Conservation (phyloP, 805 yeast genomes). For the Zygotorulaspora chibaensis region DNA sequence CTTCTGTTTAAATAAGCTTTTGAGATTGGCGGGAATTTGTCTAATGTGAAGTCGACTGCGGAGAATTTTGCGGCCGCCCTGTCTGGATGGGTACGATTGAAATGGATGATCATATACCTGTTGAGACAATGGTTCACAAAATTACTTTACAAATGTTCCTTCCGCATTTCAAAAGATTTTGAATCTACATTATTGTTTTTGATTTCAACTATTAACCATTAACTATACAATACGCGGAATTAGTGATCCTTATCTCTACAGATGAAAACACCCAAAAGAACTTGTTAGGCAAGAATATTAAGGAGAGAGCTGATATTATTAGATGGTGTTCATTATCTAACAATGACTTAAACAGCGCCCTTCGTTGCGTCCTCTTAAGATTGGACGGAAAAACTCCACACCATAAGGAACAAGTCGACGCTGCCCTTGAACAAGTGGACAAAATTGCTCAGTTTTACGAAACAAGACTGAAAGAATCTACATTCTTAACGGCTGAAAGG, state of each 20-base stretch:
- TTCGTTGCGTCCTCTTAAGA: slow-evolving; percentile 50
- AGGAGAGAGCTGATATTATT: slow-evolving; percentile 58
- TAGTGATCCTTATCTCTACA: slow-evolving; percentile 32
- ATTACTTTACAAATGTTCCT: too few species aligned
- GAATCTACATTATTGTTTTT: background rate
- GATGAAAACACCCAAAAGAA: slow-evolving; percentile 35
- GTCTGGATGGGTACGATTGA: slow-evolving; percentile 36
- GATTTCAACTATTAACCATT: slow-evolving; percentile 9
- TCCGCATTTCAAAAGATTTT: too few species aligned
- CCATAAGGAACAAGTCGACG: slow-evolving; percentile 71
- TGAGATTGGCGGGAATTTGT: background rate
- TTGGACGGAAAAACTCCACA: slow-evolving; percentile 60
- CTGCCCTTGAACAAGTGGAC: slow-evolving; percentile 38
- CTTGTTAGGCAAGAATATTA: slow-evolving; percentile 60
- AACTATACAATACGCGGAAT: background rate
- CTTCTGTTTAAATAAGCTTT: slow-evolving; percentile 1
- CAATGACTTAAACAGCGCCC: slow-evolving; percentile 52
- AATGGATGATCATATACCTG: too few species aligned
- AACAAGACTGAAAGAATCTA: slow-evolving; percentile 54
- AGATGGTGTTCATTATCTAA: slow-evolving; percentile 76
- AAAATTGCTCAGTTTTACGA: slow-evolving; percentile 45
- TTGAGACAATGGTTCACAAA: too few species aligned
- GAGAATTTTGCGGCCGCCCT: slow-evolving; percentile 33
- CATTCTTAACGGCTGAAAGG: slow-evolving; percentile 73
- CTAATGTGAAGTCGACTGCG: background rate